Percentiles rank a stretch among this genome's conserved stretches.
Evolutionary conservation across 768 basidiomycete species (phyloP).

Genomic region (Tulasnella sp.): DNA sequence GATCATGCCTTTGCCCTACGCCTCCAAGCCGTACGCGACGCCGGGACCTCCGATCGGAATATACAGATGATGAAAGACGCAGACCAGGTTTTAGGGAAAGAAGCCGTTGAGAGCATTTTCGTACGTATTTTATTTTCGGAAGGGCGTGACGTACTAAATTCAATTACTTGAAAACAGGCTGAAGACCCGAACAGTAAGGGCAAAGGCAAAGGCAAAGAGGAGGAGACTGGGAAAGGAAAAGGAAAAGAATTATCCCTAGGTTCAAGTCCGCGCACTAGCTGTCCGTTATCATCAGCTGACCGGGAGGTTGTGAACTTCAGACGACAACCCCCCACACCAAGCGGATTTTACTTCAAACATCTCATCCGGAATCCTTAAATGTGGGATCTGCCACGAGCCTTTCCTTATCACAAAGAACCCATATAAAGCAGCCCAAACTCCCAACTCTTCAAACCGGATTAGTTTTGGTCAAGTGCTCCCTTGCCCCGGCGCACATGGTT

Average conservation of each 20-base stretch:
- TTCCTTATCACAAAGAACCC: neutral
- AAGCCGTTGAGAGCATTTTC: too few relatives aligned
- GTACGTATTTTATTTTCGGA: too few relatives aligned
- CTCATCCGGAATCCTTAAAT: neutral
- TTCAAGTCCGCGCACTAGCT: neutral
- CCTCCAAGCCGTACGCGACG: too few relatives aligned
- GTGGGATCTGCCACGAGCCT: constrained; percentile 5
- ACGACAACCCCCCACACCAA: neutral
- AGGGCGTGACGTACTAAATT: too few relatives aligned
- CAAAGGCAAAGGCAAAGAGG: neutral
- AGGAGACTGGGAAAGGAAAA: neutral
- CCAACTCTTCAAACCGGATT: neutral
- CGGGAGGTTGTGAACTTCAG: neutral
- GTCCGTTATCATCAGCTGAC: neutral
- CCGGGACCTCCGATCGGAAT: too few relatives aligned
- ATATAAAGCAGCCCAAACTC: neutral
- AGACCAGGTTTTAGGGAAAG: too few relatives aligned
- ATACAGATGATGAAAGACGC: too few relatives aligned
- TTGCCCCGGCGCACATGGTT: neutral
- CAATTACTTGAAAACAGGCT: too few relatives aligned
- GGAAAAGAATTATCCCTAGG: neutral
- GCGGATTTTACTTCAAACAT: neutral
- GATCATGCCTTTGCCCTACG: too few relatives aligned
- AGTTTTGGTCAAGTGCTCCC: neutral
- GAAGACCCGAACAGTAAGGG: too few relatives aligned